Evolutionary conservation across 306 rosid species (phyloP), one percentile per base, ranked within the genome.

Genomic region (Prunus armeniaca): DNA sequence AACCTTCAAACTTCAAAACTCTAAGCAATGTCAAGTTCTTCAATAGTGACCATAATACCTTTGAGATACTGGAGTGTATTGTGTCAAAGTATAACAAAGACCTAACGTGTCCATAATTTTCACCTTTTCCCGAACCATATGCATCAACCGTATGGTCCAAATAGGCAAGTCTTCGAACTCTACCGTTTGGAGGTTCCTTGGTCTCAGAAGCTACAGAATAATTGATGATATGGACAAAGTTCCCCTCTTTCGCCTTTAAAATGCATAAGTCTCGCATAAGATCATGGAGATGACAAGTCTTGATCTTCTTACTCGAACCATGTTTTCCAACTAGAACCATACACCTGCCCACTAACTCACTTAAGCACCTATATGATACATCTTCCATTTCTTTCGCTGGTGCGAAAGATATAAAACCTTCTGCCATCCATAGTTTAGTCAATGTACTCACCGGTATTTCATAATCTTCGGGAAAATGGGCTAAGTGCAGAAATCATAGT

Each of bases 261-360:
- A 66, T 9, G 65, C 79, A 76, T 9, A 76, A 34, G 12, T 65
- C 73, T 38, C 66, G 28, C 55, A 52, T 34, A 25, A 76, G 54
- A 66, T 38, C 79, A 11, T 66, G 66, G 17, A 66, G 62, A 3
- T n/a, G 51, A 43, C 50, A 54, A 3, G 66, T 30, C 43, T 66
- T 76, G 7, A 76, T 76, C 1, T 17, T 76, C 1, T 43, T 22
- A 0, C 13, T 54, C 22, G 18, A 76, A 76, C 73, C 55, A 43
- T 12, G 3, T 2, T 51, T 24, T 22, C 68, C 72, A n/a, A 65
- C 79, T 20, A 34, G 55, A 75, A 75, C 62, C 72, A 65, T 65
- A 12, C 19, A 54, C 51, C 79, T 76, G 0, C 38, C 65, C 5
- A 76, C 72, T 14, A 76, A 34, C 65, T 65, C 65, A 20, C 55